Percentiles rank a stretch among this genome's conserved stretches.
phyloP scores from a whole-genome alignment of 2,329 filamentous ascomycete genomes.

The Pestalotiopsis sp. region DNA sequence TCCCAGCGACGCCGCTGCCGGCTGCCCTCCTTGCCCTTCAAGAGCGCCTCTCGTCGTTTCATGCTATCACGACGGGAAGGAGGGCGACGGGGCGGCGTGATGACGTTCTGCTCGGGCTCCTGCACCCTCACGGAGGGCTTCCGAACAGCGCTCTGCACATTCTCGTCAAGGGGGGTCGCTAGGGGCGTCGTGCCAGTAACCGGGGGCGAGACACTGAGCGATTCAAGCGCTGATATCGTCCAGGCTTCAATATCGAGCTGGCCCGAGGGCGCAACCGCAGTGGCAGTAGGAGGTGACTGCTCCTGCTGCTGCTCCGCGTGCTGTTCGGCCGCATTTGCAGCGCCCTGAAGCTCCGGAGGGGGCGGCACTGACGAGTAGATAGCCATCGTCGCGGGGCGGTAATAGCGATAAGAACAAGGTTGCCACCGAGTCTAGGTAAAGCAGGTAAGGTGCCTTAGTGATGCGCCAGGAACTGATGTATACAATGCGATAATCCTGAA shows the following conservation, averaged over 20 bases:
- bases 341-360: slow-evolving; percentile 40
- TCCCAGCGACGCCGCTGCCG: slow-evolving; percentile 89
- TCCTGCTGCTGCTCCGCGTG: slow-evolving; percentile 15
- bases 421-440: neutral
- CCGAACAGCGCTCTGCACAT: slow-evolving; percentile 21
- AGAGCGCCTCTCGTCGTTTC: slow-evolving; percentile 69
- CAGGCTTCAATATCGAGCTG: slow-evolving; percentile 68
- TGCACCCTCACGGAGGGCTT: slow-evolving; percentile 31
- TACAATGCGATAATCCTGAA: neutral
- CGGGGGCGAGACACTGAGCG: slow-evolving; percentile 55
- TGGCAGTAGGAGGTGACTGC: slow-evolving; percentile 17
- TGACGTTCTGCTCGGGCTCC: slow-evolving; percentile 26
- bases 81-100: slow-evolving; percentile 43
- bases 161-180: slow-evolving; percentile 75
- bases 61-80: slow-evolving; percentile 57
- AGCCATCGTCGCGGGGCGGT: slow-evolving; percentile 33
- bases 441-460: neutral
- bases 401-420: slow-evolving; percentile 1
- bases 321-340: slow-evolving; percentile 24
- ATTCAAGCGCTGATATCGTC: slow-evolving; percentile 62
- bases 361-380: slow-evolving; percentile 58
- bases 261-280: slow-evolving; percentile 28
- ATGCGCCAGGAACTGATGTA: neutral
- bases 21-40: slow-evolving; percentile 90
- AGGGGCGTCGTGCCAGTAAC: slow-evolving; percentile 66